A percentile compares a stretch with the other conserved stretches of the same genome.
Conservation (phyloP, 257 asterid genomes). For the Primulina eburnea region DNA sequence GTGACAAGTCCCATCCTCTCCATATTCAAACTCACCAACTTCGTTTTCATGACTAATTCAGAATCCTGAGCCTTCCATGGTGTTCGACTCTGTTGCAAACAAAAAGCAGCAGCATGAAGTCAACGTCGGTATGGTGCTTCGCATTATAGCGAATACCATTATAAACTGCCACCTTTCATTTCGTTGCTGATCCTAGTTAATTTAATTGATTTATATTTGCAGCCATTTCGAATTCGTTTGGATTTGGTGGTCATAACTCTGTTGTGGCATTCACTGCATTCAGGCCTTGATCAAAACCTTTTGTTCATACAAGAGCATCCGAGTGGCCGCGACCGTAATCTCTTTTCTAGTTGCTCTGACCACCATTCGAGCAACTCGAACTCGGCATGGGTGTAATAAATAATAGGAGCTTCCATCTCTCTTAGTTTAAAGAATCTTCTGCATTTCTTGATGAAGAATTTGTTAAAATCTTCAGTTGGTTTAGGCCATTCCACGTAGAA, state of each 20-base stretch:
- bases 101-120: constrained; percentile 79
- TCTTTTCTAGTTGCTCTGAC: not conserved
- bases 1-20: not conserved
- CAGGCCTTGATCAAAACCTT: constrained; percentile 22
- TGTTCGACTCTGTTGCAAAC: constrained; percentile 85
- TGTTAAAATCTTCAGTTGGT: not conserved
- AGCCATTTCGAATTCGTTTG: constrained; percentile 40
- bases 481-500: too few species aligned
- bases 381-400: not conserved
- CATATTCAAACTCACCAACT: constrained; percentile 3
- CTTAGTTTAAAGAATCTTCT: not conserved
- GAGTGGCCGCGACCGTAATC: too few species aligned
- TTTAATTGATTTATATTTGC: not conserved
- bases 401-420: not conserved
- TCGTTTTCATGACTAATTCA: constrained; percentile 29
- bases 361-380: not conserved
- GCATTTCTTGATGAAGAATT: not conserved
- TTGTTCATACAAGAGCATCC: not conserved
- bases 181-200: not conserved
- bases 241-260: constrained; percentile 49
- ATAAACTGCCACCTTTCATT: not conserved
- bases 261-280: constrained; percentile 38
- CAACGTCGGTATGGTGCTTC: not conserved
- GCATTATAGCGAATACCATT: constrained; percentile 3
- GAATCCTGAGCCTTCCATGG: constrained; percentile 89